A percentile compares a stretch with the other conserved stretches of the same genome.
These are phyloP conservation scores for Fusarium mangiferae DNA, from an alignment of 2,329 filamentous ascomycete genomes.

Conservation along the genomic window DNA sequence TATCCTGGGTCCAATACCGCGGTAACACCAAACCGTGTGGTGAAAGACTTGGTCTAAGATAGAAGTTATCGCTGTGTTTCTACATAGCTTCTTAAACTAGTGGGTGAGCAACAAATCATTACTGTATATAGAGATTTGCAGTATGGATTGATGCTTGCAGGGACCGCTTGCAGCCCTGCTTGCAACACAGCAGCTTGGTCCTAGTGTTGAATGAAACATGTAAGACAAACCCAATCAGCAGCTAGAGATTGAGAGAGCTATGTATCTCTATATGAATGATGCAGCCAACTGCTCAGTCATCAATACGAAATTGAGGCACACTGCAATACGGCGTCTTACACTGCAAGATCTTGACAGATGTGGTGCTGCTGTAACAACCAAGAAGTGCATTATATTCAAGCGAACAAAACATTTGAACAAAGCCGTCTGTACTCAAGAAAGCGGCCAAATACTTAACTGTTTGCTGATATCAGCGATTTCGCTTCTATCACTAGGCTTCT, in stretches of 20 bases:
- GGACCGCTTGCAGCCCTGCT: neutral
- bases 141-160: neutral
- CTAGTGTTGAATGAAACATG: neutral
- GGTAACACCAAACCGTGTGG: conserved; percentile 40
- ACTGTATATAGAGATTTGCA: neutral
- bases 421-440: neutral
- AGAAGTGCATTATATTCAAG: neutral
- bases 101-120: neutral
- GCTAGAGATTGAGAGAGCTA: neutral
- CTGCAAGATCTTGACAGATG: neutral
- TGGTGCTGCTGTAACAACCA: neutral
- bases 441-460: no score
- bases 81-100: neutral
- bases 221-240: neutral
- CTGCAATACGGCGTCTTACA: neutral
- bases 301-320: neutral
- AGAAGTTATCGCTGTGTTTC: neutral
- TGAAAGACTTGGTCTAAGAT: conserved; percentile 10
- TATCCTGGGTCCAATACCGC: conserved; percentile 30
- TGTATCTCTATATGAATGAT: neutral
- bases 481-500: neutral
- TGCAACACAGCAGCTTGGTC: neutral
- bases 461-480: neutral
- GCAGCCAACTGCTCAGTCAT: neutral
- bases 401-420: neutral